phyloP scores from a whole-genome alignment of 495 filamentous ascomycete genomes.

The Entonaema liquescens region DNA sequence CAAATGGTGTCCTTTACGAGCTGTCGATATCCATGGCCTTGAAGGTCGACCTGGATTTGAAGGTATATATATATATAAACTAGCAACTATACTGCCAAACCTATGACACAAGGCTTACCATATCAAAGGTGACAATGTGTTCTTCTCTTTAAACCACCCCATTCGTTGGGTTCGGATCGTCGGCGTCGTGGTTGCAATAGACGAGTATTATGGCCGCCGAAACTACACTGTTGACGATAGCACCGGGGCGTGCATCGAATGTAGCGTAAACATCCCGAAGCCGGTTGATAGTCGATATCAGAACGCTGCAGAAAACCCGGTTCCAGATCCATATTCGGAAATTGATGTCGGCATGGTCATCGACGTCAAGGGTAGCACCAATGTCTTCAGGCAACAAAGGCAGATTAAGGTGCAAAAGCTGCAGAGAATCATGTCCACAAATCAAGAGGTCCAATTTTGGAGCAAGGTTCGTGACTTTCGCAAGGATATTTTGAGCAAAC shows the following conservation, averaged over 20 bases:
- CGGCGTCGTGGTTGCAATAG: conserved; percentile 80
- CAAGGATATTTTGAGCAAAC: conserved; percentile 67
- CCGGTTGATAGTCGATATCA: conserved; percentile 11
- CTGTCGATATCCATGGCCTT: conserved; percentile 72
- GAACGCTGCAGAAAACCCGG: conserved; percentile 4
- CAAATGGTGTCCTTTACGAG: conserved; percentile 82
- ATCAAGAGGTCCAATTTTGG: conserved; percentile 82
- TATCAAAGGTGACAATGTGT: conserved; percentile 71
- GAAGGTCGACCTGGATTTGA: conserved; percentile 67
- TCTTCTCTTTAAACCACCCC: conserved; percentile 87
- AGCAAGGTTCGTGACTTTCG: conserved; percentile 70
- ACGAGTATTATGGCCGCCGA: conserved; percentile 66
- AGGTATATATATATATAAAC: conserved; percentile 58
- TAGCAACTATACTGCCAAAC: background rate
- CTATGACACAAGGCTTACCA: conserved; percentile 15
- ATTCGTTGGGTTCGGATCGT: conserved; percentile 83
- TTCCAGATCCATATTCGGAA: conserved; percentile 28
- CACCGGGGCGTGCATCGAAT: conserved; percentile 79
- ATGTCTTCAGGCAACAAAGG: conserved; percentile 65
- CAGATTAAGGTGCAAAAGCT: conserved; percentile 79
- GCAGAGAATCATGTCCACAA: conserved; percentile 65
- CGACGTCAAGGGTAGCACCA: conserved; percentile 79
- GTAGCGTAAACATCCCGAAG: conserved; percentile 41
- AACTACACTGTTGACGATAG: conserved; percentile 85
- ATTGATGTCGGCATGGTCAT: conserved; percentile 74